A percentile compares a stretch with the other conserved stretches of the same genome.
Conservation (phyloP, 169 alveolate species). For the Cardiosporidium cionae region DNA sequence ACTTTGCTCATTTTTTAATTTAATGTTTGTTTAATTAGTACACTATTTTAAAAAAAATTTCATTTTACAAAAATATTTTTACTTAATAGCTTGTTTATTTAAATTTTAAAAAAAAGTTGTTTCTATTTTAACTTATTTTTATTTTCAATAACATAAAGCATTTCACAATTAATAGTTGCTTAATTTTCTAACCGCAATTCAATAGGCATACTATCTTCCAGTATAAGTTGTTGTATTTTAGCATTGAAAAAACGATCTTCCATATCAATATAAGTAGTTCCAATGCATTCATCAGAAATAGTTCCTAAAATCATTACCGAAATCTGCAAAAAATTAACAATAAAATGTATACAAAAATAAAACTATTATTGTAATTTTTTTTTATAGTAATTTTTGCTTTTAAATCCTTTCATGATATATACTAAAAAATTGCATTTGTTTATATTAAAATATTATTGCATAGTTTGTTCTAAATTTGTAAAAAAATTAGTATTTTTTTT, state of each 20-base stretch:
- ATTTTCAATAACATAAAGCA: background rate
- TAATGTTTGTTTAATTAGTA: no score
- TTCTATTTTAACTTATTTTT: background rate
- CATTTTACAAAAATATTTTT: background rate
- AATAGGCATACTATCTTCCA: constrained; percentile 57
- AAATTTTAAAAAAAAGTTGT: background rate
- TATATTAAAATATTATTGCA: background rate
- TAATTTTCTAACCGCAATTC: constrained; percentile 41
- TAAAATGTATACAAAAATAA: no score
- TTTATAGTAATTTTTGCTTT: background rate
- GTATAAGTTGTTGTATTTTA: constrained; percentile 58
- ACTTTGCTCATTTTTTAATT: no score
- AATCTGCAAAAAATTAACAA: background rate
- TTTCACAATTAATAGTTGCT: background rate
- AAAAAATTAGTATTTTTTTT: background rate
- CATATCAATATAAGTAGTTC: constrained; percentile 72
- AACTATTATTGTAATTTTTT: background rate
- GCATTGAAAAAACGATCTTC: constrained; percentile 76
- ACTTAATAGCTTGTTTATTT: background rate
- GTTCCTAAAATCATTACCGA: constrained; percentile 70
- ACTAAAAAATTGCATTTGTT: background rate
- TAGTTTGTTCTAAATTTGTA: background rate
- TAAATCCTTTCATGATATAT: no score
- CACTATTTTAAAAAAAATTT: background rate
- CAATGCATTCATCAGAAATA: constrained; percentile 69